Evolutionary conservation across 495 filamentous ascomycete genomes (phyloP).

Genomic region (Antarctomyces pellizariae): DNA sequence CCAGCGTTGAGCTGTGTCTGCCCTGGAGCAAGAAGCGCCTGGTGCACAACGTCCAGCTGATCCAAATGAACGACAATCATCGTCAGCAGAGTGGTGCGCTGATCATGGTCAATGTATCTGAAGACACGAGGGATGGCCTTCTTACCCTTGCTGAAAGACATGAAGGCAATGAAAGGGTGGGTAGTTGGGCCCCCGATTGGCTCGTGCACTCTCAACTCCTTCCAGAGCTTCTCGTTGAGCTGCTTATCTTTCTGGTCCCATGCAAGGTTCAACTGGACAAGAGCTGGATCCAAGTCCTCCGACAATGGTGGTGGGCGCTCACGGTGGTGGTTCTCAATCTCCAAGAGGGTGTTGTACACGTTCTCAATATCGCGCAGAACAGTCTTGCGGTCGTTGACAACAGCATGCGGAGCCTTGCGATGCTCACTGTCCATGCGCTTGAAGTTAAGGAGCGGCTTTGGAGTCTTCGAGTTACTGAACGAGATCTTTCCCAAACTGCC

Average conservation of each 20-base stretch:
- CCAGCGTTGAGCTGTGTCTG: constrained; percentile 44
- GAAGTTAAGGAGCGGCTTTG: constrained; percentile 81
- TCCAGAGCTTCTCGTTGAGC: constrained; percentile 68
- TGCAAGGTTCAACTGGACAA: constrained; percentile 39
- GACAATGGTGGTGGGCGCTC: constrained; percentile 46
- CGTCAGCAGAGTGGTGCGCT: constrained; percentile 81
- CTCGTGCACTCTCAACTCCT: constrained; percentile 67
- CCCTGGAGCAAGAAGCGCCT: constrained; percentile 41
- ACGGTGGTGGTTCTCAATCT: constrained; percentile 85
- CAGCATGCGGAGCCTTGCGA: constrained; percentile 19
- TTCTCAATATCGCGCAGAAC: constrained; percentile 66
- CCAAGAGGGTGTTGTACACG: constrained; percentile 71
- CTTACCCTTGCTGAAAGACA: constrained; percentile 90
- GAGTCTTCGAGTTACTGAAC: constrained; percentile 95
- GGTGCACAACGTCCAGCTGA: constrained; percentile 65
- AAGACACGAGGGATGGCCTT: constrained; percentile 86
- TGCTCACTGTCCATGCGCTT: constrained; percentile 61
- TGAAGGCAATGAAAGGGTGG: constrained; percentile 91
- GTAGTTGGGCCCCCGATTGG: constrained; percentile 52
- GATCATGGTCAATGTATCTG: constrained; percentile 74
- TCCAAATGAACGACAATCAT: constrained; percentile 93
- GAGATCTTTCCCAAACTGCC: constrained; percentile 97
- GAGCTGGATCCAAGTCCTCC: constrained; percentile 35
- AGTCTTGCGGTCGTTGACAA: constrained; percentile 45
- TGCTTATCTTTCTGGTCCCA: constrained; percentile 46